Base-by-base conservation (phyloP, 148 eudicot species). In the Talinum fruticosum region DNA sequence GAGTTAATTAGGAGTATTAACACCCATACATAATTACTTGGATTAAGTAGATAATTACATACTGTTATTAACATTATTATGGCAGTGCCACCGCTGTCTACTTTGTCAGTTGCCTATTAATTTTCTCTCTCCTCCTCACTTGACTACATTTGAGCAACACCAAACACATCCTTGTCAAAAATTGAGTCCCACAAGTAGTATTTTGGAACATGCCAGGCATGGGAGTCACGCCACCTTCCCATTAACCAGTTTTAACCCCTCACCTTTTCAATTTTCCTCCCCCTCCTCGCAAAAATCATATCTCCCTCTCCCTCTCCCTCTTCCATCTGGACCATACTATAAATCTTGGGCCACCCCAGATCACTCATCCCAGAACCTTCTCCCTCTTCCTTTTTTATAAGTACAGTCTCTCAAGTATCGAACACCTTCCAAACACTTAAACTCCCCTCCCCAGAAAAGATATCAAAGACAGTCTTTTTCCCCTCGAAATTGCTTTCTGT, bases 271-370 rank as follows among this genome's bases (percentile, higher is more conserved):
- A n/a, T n/a, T n/a, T n/a, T n/a, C n/a, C n/a, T n/a, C n/a, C n/a
- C n/a, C n/a, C n/a, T n/a, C n/a, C n/a, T n/a, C n/a, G n/a, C n/a
- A n/a, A n/a, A n/a, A n/a, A n/a, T n/a, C n/a, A n/a, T n/a, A n/a
- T 80, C 84, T 77, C 80, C 73, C 53, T 53, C 49, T 44, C 66
- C 66, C 67, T 64, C 69, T 71, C 69, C 70, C n/a, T 75, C 41
- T 32, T 19, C 76, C 53, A 65, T 35, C 35, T 76, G 83, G 78
- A 71, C 71, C 76, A 38, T 71, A 78, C 79, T 80, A 70, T 61
- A 80, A 69, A 69, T 70, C 67, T 18, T 51, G 21, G 57, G 57
- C 57, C 57, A 51, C 57, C 14, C n/a, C 57, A 18, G 57, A 76
- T 73, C 15, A 70, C 75, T 75, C 24, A 62, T 64, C 70, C 47